Evolutionary conservation across 495 filamentous ascomycete genomes (phyloP), one percentile per base, ranked within the genome.

Genomic region (Haplographium delicatum): DNA sequence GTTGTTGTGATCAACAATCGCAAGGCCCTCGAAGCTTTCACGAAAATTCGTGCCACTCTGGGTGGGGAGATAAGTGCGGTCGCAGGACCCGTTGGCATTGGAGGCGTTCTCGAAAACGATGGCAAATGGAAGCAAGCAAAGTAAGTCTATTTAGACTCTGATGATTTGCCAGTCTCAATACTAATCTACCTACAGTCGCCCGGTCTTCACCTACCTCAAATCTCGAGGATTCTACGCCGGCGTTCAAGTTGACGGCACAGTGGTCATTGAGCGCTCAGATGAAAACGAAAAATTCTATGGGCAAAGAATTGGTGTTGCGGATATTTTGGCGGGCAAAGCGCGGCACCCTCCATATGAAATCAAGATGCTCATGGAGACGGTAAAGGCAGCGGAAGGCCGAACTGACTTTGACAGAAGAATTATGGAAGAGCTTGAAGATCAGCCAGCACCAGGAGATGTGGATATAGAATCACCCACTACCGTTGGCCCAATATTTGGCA

Each of bases 251-350:
- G 87, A 94, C 53, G 90, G 90, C 1, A 93, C 89, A 0, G 73
- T 93, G 45, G 72, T 96, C 50, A 84, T 86, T 44, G 90, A 96
- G 64, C 79, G 90, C 16, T 81, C 77, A 2, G 89, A 95, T 59
- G 90, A 95, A 68, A 96, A 96, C 64, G 89, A 89, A 63, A 74
- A 81, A 5, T 95, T 94, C 58, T 96, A 93, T 65, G 79, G 79
- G 18, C 73, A 86, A 62, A 78, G 75, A 35, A 75, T 94, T 38
- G 73, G 78, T 11, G 86, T 88, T n/a, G 72, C 74, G 16, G 88
- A 96, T 52, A 91, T 96, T 48, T 67, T 96, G 10, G 81, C 84
- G 1, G 88, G 88, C 50, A 91, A 90, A 62, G 82, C 80, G 22
- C 73, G 79, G 37, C 79, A 86, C 62, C 78, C 80, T 31, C 78